Evolutionary conservation across 2,329 filamentous ascomycete genomes (phyloP).

Genomic region (Ilyonectria destructans): DNA sequence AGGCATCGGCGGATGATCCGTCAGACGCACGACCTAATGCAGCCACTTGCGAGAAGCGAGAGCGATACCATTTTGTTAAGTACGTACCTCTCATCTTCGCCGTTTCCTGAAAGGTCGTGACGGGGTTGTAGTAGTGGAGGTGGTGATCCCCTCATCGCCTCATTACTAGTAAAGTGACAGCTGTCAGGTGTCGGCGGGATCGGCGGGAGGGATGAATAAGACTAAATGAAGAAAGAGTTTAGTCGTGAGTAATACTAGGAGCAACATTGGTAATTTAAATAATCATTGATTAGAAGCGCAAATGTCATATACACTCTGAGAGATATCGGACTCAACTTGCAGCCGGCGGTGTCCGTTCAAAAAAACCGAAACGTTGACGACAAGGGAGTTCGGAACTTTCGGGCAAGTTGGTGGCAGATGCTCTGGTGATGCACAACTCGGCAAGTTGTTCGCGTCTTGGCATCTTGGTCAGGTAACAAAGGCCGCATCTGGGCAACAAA

Average conservation of each 20-base stretch:
- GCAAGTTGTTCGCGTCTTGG: conserved; percentile 22
- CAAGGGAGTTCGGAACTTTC: conserved; percentile 25
- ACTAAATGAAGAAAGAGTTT: not conserved
- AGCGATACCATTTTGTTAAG: not conserved
- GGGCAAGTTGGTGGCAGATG: conserved; percentile 16
- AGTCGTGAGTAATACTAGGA: not conserved
- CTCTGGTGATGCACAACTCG: conserved; percentile 6
- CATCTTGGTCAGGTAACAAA: not conserved
- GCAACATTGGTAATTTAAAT: not conserved
- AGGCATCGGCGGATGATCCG: conserved; percentile 15
- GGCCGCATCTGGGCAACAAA: not conserved
- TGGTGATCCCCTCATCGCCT: conserved; percentile 14
- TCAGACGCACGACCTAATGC: conserved; percentile 21
- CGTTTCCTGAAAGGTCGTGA: not conserved
- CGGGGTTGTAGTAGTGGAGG: not conserved
- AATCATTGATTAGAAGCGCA: not conserved
- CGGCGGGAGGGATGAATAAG: not conserved
- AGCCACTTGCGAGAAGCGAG: conserved; percentile 21
- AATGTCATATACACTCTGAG: not conserved
- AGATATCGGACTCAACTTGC: not conserved
- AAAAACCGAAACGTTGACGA: not conserved
- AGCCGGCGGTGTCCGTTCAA: conserved; percentile 5
- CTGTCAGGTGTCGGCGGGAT: not conserved
- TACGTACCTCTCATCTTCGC: conserved; percentile 4
- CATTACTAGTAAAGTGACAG: too few species aligned